These are phyloP conservation scores for Ogataea saltuana DNA, from an alignment of 805 yeast species.

Conservation along the genomic window DNA sequence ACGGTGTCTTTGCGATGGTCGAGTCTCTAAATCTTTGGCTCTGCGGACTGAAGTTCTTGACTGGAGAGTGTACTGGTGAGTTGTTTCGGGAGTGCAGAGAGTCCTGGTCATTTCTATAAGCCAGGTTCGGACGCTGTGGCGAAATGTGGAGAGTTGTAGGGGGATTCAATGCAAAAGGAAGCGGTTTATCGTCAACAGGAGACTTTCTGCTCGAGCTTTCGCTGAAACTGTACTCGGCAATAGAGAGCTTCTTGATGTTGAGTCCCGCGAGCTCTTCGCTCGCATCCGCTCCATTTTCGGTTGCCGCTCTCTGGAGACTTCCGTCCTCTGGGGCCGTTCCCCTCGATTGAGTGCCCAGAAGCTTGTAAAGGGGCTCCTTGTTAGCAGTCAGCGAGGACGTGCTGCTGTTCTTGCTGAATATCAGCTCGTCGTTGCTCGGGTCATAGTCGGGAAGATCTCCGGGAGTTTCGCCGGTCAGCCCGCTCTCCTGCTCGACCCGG, in stretches of 20 bases:
- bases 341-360: constrained; percentile 9
- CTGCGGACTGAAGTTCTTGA: constrained; percentile 10
- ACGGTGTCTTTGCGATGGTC: constrained; percentile 16
- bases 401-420: constrained; percentile 24
- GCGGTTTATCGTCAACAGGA: constrained; percentile 1
- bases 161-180: constrained; percentile 1
- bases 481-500: constrained; percentile 9
- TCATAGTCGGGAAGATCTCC: constrained; percentile 2
- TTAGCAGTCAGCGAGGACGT: constrained; percentile 9
- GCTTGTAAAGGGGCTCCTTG: constrained; percentile 22
- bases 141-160: constrained; percentile 1
- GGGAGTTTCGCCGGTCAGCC: not conserved
- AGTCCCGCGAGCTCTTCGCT: constrained; percentile 13
- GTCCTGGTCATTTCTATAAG: constrained; percentile 4
- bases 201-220: constrained; percentile 2
- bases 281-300: not conserved
- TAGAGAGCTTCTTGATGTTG: constrained; percentile 10
- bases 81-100: constrained; percentile 4
- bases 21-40: constrained; percentile 9
- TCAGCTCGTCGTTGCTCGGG: constrained; percentile 28
- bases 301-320: not conserved
- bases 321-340: constrained; percentile 3
- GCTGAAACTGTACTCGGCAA: constrained; percentile 2
- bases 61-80: constrained; percentile 10
- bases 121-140: constrained; percentile 5